A percentile compares a stretch with the other conserved stretches of the same genome.
phyloP scores from a whole-genome alignment of 2,329 filamentous ascomycete species.

The Sporothrix mexicana region DNA sequence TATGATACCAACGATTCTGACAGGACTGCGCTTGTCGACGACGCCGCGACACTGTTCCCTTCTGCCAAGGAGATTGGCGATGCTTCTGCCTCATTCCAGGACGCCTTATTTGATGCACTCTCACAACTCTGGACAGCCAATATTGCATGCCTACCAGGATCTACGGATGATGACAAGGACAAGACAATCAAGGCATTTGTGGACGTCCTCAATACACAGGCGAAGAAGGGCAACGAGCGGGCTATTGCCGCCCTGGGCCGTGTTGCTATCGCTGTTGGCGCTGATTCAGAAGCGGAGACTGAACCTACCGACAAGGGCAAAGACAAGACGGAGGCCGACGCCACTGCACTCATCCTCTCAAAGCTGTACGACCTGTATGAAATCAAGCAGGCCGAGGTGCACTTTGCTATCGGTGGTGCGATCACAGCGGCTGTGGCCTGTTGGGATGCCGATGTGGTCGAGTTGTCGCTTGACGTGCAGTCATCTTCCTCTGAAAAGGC shows the following conservation, averaged over 20 bases:
- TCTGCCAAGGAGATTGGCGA: conserved; percentile 36
- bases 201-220: conserved; percentile 67
- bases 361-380: conserved; percentile 80
- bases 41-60: conserved; percentile 32
- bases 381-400: conserved; percentile 82
- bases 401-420: conserved; percentile 90
- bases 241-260: conserved; percentile 83
- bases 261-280: conserved; percentile 61
- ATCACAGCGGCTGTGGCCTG: conserved; percentile 77
- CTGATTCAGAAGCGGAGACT: conserved; percentile 5
- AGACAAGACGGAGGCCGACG: conserved; percentile 36
- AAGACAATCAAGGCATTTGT: conserved; percentile 55
- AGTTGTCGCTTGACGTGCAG: conserved; percentile 73
- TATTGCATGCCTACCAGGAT: conserved; percentile 44
- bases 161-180: conserved; percentile 29
- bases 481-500: conserved; percentile 48
- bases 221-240: conserved; percentile 80
- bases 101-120: conserved; percentile 53
- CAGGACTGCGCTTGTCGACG: background rate
- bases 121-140: conserved; percentile 53
- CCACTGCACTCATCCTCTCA: conserved; percentile 64
- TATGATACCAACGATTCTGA: conserved; percentile 43
- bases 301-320: conserved; percentile 3
- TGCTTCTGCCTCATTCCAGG: conserved; percentile 47
- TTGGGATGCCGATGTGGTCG: conserved; percentile 82